These are phyloP conservation scores for Annulohypoxylon bovei DNA, from an alignment of 495 filamentous ascomycete genomes.

Conservation along the genomic window DNA sequence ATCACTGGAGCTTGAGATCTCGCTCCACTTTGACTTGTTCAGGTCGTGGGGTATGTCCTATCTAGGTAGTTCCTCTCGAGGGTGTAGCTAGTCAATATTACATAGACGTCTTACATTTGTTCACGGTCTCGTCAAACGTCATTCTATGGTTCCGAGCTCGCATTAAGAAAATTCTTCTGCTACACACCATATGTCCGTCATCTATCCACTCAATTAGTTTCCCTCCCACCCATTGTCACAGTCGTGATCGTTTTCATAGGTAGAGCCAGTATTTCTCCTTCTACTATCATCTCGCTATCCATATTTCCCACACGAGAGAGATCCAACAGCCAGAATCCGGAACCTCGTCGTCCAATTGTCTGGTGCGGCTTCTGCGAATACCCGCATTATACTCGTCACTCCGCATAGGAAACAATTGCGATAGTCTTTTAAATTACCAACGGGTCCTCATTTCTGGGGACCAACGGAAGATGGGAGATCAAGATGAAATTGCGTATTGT, in stretches of 20 bases:
- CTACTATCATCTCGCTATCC: slow-evolving; percentile 30
- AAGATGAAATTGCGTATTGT: slow-evolving; percentile 52
- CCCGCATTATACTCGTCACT: slow-evolving; percentile 36
- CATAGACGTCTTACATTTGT: slow-evolving; percentile 22
- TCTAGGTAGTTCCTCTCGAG: slow-evolving; percentile 44
- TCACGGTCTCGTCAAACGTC: slow-evolving; percentile 35
- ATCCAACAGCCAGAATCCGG: slow-evolving; percentile 33
- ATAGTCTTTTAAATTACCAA: slow-evolving; percentile 27
- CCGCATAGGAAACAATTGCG: slow-evolving; percentile 26
- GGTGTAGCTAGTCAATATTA: slow-evolving; percentile 22
- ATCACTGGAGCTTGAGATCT: slow-evolving; percentile 55
- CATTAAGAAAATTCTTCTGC: slow-evolving; percentile 44
- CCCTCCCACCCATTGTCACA: slow-evolving; percentile 33
- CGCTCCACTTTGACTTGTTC: slow-evolving; percentile 47
- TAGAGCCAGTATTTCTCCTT: slow-evolving; percentile 35
- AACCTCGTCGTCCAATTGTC: slow-evolving; percentile 36
- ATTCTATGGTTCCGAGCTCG: slow-evolving; percentile 35
- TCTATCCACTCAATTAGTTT: slow-evolving; percentile 37
- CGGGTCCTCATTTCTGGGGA: slow-evolving; percentile 14
- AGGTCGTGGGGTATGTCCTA: slow-evolving; percentile 45
- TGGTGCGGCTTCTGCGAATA: slow-evolving; percentile 33
- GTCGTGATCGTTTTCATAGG: slow-evolving; percentile 38
- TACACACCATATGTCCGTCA: slow-evolving; percentile 31
- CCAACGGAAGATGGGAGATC: slow-evolving; percentile 39
- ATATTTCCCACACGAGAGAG: slow-evolving; percentile 37